Evolutionary conservation across 1,284 basidiomycete species (phyloP), one percentile per base, ranked within the genome.

Genomic region (Boletus subluridellus): DNA sequence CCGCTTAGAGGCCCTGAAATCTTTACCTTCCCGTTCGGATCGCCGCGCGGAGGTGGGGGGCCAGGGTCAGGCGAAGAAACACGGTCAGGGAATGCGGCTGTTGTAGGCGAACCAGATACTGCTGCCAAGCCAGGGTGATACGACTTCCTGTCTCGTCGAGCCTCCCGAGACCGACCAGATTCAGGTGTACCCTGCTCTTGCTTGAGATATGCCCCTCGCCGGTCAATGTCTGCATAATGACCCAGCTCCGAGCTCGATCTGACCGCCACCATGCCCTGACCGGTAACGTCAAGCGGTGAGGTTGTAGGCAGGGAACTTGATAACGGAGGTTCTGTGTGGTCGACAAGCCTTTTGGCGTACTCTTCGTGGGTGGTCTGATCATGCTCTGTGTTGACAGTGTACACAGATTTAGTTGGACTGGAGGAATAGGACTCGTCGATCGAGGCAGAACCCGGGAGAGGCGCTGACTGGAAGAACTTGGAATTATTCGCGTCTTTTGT

Each of bases 1-100:
- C 92, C 94, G 63, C 89, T 89, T 73, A 95, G 81, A 37, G 94
- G 94, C 0, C 85, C 91, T n/a, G 92, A 94, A 57, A 96, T 96
- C 73, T 94, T 92, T 47, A 86, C 83, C 72, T 87, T 88, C 55
- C 79, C 78, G 52, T 80, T 78, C 38, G 64, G 24, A 61, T 66
- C 83, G 70, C 58, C 68, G 66, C 47, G 66, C 5, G 55, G 44
- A 35, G 62, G 69, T 49, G 68, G 69, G 38, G 77, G 63, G 58
- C 76, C 68, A 63, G 81, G 80, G 60, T 87, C 85, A 17, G 86
- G 86, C 14, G 86, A 85, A 54, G 85, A 76, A 6, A 78, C 74
- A 58, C 85, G 82, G 55, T 87, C 85, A 44, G 76, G 72, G 34
- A 79, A 73, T 30, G 66, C 60, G 14, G 72, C 52, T 46, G 68